Base-by-base conservation (phyloP, 2,329 filamentous ascomycete genomes). In the Blastomyces parvus region DNA sequence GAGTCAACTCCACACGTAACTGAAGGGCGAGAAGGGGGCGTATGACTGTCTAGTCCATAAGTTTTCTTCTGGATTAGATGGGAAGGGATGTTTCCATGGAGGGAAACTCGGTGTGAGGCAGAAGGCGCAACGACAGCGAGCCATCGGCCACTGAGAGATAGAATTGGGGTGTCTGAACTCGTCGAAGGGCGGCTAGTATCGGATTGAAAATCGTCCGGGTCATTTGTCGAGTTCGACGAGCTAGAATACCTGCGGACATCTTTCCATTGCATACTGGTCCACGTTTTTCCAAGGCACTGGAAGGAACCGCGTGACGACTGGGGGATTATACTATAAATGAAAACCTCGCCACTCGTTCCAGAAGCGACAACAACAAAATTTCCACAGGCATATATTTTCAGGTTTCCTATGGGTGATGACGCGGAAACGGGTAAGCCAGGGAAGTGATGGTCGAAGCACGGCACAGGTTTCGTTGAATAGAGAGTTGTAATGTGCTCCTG, bases 261-360 rank as follows among this genome's bases (percentile, higher is more conserved):
- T 53, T 72, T 73, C 17, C 73, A 83, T 71, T 94, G 90, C 36
- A 96, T 80, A 55, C 86, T 87, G 0, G 94, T 97, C 94, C 94
- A 99, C 22, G 95, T 79, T 77, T 99, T 99, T 25, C 88, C 92
- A 62, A 94, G 81, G 70, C 91, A 97, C 64, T 80, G 79, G 71
- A 85, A 88, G 17, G 66, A 64, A 40, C 66, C 67, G 13, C 66
- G 63, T 19, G 65, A 64, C 17, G 67, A 68, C 56, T 67, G 67
- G 30, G 63, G 65, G 46, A 66, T 68, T 61, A 74, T 66, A 40
- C 79, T 73, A 83, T 87, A 97, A 8, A 96, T 79, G 82, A 89
- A 96, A 56, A 93, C 86, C 76, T 97, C 93, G 14, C 93, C 93
- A 59, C 90, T 96, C 27, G 82, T 78, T 2, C 91, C 91, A 59